Evolutionary conservation across 306 rosid species (phyloP).

Genomic region (Arachis hypogaea): DNA sequence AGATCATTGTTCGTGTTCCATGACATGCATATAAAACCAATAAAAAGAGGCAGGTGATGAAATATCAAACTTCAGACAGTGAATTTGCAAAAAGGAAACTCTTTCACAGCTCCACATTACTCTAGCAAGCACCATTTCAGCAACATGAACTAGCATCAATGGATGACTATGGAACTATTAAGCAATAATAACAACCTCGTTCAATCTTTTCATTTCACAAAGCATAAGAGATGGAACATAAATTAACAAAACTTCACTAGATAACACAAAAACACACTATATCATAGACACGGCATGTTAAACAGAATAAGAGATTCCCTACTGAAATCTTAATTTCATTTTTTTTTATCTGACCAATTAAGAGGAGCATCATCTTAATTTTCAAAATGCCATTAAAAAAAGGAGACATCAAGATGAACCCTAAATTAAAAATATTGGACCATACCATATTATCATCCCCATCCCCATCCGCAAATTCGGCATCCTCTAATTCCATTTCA

Average conservation of each 20-base stretch:
- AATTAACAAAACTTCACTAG: not conserved
- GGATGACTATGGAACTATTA: slow-evolving; percentile 1
- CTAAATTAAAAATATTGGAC: slow-evolving; percentile 13
- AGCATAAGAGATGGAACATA: not conserved
- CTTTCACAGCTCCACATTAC: slow-evolving; percentile 8
- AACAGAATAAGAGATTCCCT: not conserved
- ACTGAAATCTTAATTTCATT: too few species aligned
- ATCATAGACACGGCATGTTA: not conserved
- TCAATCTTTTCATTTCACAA: not conserved
- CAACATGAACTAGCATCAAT: not conserved
- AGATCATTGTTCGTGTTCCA: not conserved
- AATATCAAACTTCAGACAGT: not conserved
- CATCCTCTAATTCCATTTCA: slow-evolving; percentile 77
- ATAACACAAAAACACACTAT: not conserved
- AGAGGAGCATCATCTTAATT: slow-evolving; percentile 5
- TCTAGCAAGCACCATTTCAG: not conserved
- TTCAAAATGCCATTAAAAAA: slow-evolving; percentile 8
- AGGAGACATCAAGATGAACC: not conserved
- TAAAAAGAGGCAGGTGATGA: not conserved
- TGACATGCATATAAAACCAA: not conserved
- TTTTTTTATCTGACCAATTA: not conserved
- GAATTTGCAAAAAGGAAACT: slow-evolving; percentile 1
- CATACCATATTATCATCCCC: slow-evolving; percentile 61
- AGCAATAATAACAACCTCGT: not conserved
- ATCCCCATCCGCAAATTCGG: slow-evolving; percentile 52